Percentiles rank a stretch among this genome's conserved stretches.
Conservation (phyloP, 1,284 basidiomycete genomes). For the Macrocystidia cucumis region DNA sequence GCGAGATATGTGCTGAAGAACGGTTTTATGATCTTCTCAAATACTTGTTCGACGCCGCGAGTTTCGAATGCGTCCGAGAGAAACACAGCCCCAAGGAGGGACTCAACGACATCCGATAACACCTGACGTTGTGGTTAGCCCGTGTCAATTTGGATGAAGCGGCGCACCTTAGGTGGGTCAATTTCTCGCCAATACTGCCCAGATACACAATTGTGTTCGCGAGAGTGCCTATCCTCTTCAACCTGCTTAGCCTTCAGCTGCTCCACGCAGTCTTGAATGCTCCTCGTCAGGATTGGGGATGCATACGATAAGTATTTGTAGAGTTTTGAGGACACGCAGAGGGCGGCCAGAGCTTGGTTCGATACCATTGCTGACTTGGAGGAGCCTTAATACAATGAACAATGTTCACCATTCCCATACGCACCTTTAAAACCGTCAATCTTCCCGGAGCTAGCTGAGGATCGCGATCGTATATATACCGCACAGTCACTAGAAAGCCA, state of each 20-base stretch:
- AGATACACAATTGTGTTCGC: slow-evolving; percentile 37
- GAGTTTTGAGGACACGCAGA: slow-evolving; percentile 63
- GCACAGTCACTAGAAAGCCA: slow-evolving; percentile 54
- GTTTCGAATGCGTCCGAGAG: slow-evolving; percentile 65
- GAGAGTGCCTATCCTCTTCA: slow-evolving; percentile 40
- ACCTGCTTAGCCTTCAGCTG: slow-evolving; percentile 38
- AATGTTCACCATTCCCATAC: too few relatives aligned
- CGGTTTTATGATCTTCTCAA: slow-evolving; percentile 57
- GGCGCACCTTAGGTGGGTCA: slow-evolving; percentile 66
- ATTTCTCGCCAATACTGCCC: slow-evolving; percentile 73
- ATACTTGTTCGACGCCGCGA: slow-evolving; percentile 52
- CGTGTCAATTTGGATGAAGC: neutral
- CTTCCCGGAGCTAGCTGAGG: slow-evolving; percentile 59
- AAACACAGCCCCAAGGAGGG: slow-evolving; percentile 67
- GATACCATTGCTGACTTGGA: slow-evolving; percentile 66
- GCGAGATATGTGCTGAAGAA: slow-evolving; percentile 70
- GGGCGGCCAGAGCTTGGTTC: slow-evolving; percentile 63
- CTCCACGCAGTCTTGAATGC: slow-evolving; percentile 47
- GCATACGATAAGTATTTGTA: slow-evolving; percentile 54
- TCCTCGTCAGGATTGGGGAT: slow-evolving; percentile 38
- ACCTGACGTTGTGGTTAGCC: slow-evolving; percentile 30
- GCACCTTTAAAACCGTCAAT: slow-evolving; percentile 68
- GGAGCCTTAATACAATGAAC: slow-evolving; percentile 2
- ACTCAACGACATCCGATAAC: slow-evolving; percentile 72
- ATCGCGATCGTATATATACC: slow-evolving; percentile 58